A percentile compares a stretch with the other conserved stretches of the same genome.
phyloP scores from a whole-genome alignment of 805 yeast genomes.

The Candida alai region DNA sequence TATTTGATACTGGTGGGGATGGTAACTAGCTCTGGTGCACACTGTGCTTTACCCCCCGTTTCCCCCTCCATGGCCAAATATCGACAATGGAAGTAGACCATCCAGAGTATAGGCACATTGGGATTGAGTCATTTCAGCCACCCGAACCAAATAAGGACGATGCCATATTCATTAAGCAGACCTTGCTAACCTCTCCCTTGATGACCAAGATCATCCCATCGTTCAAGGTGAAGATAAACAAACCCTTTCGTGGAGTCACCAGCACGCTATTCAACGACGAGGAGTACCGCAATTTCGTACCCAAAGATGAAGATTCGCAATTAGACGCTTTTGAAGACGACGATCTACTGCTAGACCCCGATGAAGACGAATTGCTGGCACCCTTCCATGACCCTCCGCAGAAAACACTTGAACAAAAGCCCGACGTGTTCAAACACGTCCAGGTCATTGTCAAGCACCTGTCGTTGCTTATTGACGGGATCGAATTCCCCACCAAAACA shows the following conservation, averaged over 20 bases:
- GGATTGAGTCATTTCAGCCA: neutral
- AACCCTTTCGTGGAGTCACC: constrained; percentile 32
- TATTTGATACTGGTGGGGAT: no score
- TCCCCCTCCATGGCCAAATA: neutral
- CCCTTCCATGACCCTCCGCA: neutral
- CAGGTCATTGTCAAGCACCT: constrained; percentile 28
- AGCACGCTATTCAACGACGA: constrained; percentile 35
- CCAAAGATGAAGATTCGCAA: constrained; percentile 35
- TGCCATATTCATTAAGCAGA: constrained; percentile 26
- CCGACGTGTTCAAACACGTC: constrained; percentile 9
- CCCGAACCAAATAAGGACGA: neutral
- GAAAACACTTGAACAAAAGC: neutral
- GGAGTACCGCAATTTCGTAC: constrained; percentile 29
- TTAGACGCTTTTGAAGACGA: constrained; percentile 35
- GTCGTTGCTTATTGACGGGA: constrained; percentile 28
- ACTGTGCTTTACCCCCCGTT: no score
- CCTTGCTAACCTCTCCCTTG: constrained; percentile 40
- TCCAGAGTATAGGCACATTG: neutral
- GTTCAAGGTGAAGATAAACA: constrained; percentile 28
- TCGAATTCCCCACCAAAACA: constrained; percentile 28
- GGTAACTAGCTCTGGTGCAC: no score
- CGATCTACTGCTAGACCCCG: constrained; percentile 8
- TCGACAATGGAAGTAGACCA: constrained; percentile 4
- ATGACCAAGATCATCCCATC: constrained; percentile 28
- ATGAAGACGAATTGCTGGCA: constrained; percentile 21